Base-by-base conservation (phyloP, 306 rosid species). In the Vigna mungo region DNA sequence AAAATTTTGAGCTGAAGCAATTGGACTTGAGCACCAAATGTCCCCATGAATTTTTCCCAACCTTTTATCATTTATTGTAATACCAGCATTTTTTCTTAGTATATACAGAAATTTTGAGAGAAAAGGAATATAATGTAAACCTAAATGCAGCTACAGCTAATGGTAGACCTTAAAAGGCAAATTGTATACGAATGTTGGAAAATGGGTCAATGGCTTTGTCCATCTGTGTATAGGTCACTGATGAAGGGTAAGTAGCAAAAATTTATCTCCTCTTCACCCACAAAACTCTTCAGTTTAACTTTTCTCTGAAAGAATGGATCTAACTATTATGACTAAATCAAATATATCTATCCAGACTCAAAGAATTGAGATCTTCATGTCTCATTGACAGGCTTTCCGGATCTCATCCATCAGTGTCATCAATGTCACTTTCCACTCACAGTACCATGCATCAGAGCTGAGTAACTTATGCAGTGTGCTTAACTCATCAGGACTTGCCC, bases 401-500 rank as follows among this genome's bases (percentile, higher is more conserved):
- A 85, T 78, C 88, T 88, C 92, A 61, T 87, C 90, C 16, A 89
- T 87, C 84, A 89, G 59, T 41, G 71, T 60, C 63, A 82, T 16
- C 59, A 86, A 87, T 47, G 83, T 78, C 78, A 56, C 68, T 82
- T 84, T 85, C 87, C 87, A 80, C 79, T 87, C 76, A 12, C 77
- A 62, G 76, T 59, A 70, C 46, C 39, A 78, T 54, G 83, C 65
- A 56, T 87, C 88, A 23, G 83, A 77, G 89, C 76, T 59, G 68
- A 89, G 74, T 68, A 89, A 72, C 72, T 83, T 84, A 27, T 34
- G 87, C 85, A 85, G 41, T 72, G 85, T 78, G 74, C 72, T 79
- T 12, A 91, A 82, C 89, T 93, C 98, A 23, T 81, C 84, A 1
- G 85, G 77, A 75, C 80, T 88, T 8, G 92, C 91, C 77, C 76